Conservation (phyloP, 306 rosid species). For the Comarum palustre region DNA sequence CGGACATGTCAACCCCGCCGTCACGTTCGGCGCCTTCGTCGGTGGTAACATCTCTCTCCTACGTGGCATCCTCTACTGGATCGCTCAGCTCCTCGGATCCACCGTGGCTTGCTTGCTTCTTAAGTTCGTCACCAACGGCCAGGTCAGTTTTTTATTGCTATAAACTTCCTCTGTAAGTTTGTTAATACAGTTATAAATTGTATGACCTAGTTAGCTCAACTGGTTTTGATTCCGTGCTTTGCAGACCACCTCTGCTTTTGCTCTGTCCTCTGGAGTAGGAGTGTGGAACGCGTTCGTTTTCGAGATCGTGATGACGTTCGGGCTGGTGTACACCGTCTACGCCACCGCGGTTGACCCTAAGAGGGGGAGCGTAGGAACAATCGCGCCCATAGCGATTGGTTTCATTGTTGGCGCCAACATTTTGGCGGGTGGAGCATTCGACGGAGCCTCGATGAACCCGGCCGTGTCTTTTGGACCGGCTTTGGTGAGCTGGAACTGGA, state of each 20-base stretch:
- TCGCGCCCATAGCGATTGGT: conserved; percentile 90
- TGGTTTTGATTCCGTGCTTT: conserved; percentile 12
- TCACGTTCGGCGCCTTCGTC: conserved; percentile 77
- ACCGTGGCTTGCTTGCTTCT: conserved; percentile 63
- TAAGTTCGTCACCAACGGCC: conserved; percentile 45
- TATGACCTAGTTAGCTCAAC: neutral
- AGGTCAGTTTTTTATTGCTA: conserved; percentile 33
- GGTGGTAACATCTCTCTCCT: conserved; percentile 79
- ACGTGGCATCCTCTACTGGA: conserved; percentile 70
- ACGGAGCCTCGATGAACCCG: conserved; percentile 93
- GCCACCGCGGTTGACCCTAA: conserved; percentile 87
- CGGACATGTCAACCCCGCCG: conserved; percentile 96
- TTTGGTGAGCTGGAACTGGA: conserved; percentile 75
- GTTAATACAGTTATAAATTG: neutral
- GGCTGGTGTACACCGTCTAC: conserved; percentile 86
- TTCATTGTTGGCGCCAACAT: conserved; percentile 91
- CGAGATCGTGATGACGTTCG: conserved; percentile 88
- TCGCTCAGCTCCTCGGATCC: conserved; percentile 88
- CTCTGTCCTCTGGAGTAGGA: conserved; percentile 52
- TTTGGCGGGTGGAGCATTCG: conserved; percentile 76
- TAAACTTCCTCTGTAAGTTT: no score
- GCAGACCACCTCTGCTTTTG: conserved; percentile 62
- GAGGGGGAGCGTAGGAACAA: conserved; percentile 62
- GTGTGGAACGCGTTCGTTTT: conserved; percentile 69
- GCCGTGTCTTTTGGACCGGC: conserved; percentile 90